Percentiles rank a stretch among this genome's conserved stretches.
Evolutionary conservation across 2,329 filamentous ascomycete genomes (phyloP).

Genomic region (Pseudofabraea citricarpa): DNA sequence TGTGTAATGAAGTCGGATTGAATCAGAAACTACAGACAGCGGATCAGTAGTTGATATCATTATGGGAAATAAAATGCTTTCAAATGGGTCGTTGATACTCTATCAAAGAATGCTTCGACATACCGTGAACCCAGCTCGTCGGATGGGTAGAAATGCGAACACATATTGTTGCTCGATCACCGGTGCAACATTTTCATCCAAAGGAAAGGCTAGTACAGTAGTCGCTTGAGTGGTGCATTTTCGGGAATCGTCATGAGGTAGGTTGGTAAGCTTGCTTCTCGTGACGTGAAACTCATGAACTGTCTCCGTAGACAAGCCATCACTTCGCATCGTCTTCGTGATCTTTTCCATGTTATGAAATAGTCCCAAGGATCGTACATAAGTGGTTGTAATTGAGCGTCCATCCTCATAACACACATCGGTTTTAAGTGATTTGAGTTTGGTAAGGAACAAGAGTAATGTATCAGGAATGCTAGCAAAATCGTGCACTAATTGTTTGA

Average conservation of each 20-base stretch:
- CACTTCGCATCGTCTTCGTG: not conserved
- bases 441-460: conserved; percentile 7
- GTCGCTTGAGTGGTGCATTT: conserved; percentile 4
- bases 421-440: not conserved
- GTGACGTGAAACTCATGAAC: conserved; percentile 2
- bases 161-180: conserved; percentile 7
- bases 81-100: too few relatives aligned
- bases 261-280: conserved; percentile 4
- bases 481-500: not conserved
- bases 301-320: not conserved
- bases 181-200: not conserved
- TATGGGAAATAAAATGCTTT: too few relatives aligned
- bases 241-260: conserved; percentile 6
- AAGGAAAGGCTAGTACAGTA: conserved; percentile 20
- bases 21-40: conserved; percentile 36
- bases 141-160: conserved; percentile 19
- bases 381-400: not conserved
- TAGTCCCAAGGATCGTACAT: too few relatives aligned
- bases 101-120: not conserved
- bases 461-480: conserved; percentile 4
- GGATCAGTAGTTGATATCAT: not conserved
- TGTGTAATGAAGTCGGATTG: conserved; percentile 45
- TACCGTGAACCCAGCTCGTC: conserved; percentile 16
- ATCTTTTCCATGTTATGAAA: too few relatives aligned
- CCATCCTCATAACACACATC: too few relatives aligned